Evolutionary conservation across 495 filamentous ascomycete genomes (phyloP).

Genomic region (Tetracladium marchalianum): DNA sequence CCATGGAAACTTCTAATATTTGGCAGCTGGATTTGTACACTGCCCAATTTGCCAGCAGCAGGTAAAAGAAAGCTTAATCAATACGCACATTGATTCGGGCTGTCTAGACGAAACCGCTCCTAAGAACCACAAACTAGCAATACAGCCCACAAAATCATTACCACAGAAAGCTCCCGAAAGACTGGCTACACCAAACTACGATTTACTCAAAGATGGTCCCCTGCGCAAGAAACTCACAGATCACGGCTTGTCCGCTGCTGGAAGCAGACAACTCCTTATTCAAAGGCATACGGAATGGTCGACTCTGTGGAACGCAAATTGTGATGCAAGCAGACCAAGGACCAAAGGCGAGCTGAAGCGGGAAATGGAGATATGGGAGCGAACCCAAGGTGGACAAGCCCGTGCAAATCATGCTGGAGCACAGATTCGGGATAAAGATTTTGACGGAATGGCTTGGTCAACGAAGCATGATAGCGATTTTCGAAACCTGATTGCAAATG

Average conservation of each 20-base stretch:
- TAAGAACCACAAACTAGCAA: slow-evolving; percentile 5
- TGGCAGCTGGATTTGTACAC: slow-evolving; percentile 61
- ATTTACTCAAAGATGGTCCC: slow-evolving; percentile 61
- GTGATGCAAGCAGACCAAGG: slow-evolving; percentile 67
- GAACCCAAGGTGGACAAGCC: slow-evolving; percentile 50
- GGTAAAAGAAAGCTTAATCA: slow-evolving; percentile 70
- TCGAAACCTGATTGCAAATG: slow-evolving; percentile 62
- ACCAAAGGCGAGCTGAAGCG: slow-evolving; percentile 58
- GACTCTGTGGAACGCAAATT: slow-evolving; percentile 94
- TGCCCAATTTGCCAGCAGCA: slow-evolving; percentile 73
- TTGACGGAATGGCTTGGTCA: slow-evolving; percentile 71
- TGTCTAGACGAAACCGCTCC: slow-evolving; percentile 16
- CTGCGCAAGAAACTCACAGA: slow-evolving; percentile 75
- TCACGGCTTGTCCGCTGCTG: slow-evolving; percentile 67
- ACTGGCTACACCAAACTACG: slow-evolving; percentile 70
- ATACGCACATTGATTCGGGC: slow-evolving; percentile 59
- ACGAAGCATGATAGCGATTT: slow-evolving; percentile 63
- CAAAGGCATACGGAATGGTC: slow-evolving; percentile 86
- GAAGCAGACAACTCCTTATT: slow-evolving; percentile 56
- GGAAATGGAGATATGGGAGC: slow-evolving; percentile 79
- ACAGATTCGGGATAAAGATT: slow-evolving; percentile 51
- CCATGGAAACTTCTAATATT: slow-evolving; percentile 13
- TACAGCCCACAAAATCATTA: slow-evolving; percentile 7
- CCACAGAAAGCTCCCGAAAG: slow-evolving; percentile 13
- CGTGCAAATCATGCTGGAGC: slow-evolving; percentile 14